Conservation (phyloP, 768 basidiomycete species). For the Tylopilus vinaceipallidus region DNA sequence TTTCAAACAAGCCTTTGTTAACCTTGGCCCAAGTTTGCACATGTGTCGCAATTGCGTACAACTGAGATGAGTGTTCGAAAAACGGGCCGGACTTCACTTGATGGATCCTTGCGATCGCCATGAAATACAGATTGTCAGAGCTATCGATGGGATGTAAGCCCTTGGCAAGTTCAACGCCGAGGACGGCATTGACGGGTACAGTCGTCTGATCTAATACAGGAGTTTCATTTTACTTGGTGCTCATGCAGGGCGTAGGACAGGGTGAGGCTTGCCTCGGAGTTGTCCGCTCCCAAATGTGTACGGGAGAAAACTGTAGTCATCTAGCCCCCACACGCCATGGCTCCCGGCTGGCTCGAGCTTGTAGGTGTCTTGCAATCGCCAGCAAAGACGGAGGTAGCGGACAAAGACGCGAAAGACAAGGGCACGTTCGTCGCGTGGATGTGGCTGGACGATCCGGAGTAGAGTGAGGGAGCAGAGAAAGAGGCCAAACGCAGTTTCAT, state of each 20-base stretch:
- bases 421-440: conserved; percentile 58
- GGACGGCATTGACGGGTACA: conserved; percentile 62
- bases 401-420: conserved; percentile 62
- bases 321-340: conserved; percentile 97
- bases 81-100: conserved; percentile 86
- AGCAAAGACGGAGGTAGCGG: conserved; percentile 79
- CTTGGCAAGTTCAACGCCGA: conserved; percentile 47
- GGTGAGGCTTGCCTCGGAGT: conserved; percentile 58
- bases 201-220: conserved; percentile 62
- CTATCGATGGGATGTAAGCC: conserved; percentile 20
- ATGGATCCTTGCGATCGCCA: conserved; percentile 74
- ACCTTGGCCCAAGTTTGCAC: conserved; percentile 92
- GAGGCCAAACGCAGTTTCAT: conserved; percentile 86
- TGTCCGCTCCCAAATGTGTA: conserved; percentile 93
- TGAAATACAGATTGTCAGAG: conserved; percentile 74
- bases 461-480: conserved; percentile 75
- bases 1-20: conserved; percentile 86
- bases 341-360: conserved; percentile 94
- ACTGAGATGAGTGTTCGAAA: conserved; percentile 88
- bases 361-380: conserved; percentile 86
- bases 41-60: conserved; percentile 83
- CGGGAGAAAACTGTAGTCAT: conserved; percentile 86
- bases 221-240: conserved; percentile 4
- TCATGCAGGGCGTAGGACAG: background rate
- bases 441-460: conserved; percentile 59